These are phyloP conservation scores for Colletotrichum camelliae DNA, from an alignment of 2,329 filamentous ascomycete genomes.

Conservation along the genomic window DNA sequence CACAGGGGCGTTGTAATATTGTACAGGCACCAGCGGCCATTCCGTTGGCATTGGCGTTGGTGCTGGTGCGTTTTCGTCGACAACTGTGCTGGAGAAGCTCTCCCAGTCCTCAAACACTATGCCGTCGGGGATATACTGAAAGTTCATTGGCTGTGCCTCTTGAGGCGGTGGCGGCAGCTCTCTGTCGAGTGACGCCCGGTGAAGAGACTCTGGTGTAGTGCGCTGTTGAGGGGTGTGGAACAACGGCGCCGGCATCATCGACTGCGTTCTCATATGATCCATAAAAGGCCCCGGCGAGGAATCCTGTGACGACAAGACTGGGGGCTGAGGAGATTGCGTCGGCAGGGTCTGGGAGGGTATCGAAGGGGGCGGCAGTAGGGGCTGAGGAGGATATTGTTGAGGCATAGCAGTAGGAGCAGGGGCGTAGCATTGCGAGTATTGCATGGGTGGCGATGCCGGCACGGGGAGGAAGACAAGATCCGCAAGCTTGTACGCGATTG, in stretches of 20 bases:
- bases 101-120: slow-evolving; percentile 49
- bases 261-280: slow-evolving; percentile 21
- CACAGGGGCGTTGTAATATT: slow-evolving; percentile 25
- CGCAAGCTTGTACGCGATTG: slow-evolving; percentile 63
- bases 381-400: slow-evolving; percentile 21
- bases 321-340: slow-evolving; percentile 19
- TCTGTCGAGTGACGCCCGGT: slow-evolving; percentile 20
- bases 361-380: slow-evolving; percentile 22
- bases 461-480: slow-evolving; percentile 43
- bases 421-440: slow-evolving; percentile 21
- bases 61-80: slow-evolving; percentile 31
- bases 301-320: slow-evolving; percentile 20
- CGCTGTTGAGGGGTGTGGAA: slow-evolving; percentile 18
- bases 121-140: slow-evolving; percentile 44
- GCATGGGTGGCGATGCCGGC: slow-evolving; percentile 23
- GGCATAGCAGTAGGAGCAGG: slow-evolving; percentile 17
- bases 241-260: slow-evolving; percentile 20
- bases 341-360: slow-evolving; percentile 23
- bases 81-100: slow-evolving; percentile 38
- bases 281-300: slow-evolving; percentile 11
- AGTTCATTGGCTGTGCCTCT: slow-evolving; percentile 40
- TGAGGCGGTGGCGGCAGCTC: slow-evolving; percentile 23
- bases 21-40: slow-evolving; percentile 29
- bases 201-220: slow-evolving; percentile 13
- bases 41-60: slow-evolving; percentile 25